Evolutionary conservation across 2,329 filamentous ascomycete species (phyloP), one percentile per base, ranked within the genome.

Genomic region (Fusarium torulosum): DNA sequence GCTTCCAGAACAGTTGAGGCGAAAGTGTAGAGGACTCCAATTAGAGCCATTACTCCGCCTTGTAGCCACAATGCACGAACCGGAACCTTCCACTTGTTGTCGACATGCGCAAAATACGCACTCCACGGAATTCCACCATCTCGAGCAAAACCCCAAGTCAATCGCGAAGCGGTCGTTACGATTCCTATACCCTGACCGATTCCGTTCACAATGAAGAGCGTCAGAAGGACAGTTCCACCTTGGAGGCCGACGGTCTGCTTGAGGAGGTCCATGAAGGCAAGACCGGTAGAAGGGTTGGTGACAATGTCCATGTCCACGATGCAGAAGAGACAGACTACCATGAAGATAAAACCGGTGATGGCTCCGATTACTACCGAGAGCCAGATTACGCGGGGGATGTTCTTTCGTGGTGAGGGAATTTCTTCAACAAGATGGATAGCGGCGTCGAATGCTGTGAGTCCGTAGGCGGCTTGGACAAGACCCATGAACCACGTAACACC

Each of bases 401-500:
- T 86, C 35, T 76, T 81, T 29, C 84, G 76, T 2, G 85, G 85
- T 6, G 79, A 75, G 2, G 85, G 85, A 2, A 87, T 84, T 68
- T 87, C 85, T 65, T 88, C 85, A 3, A 85, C 82, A 78, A 88
- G 82, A 71, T 88, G 86, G 37, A 87, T 86, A 33, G 86, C 85
- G 0, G 85, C 83, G 68, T 88, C 86, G 63, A 88, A 87, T 2
- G 85, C 85, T 2, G 72, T 72, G 4, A 75, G 61, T 59, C 84
- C 85, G 54, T 87, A 88, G 0, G 85, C 85, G 2, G 84, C 82
- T 66, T 88, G 85, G 0, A 88, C 79, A 2, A 88, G 80, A 6
- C 86, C 86, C 0, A 83, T 82, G 66, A 88, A 87, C 84, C 84
- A 88, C n/a, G 82, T 81, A 1, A 87, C 82, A 1, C 85, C 85